Percentiles rank a stretch among this genome's conserved stretches.
These are phyloP conservation scores for Vinca major DNA, from an alignment of 305 asterid genomes.

Conservation along the genomic window DNA sequence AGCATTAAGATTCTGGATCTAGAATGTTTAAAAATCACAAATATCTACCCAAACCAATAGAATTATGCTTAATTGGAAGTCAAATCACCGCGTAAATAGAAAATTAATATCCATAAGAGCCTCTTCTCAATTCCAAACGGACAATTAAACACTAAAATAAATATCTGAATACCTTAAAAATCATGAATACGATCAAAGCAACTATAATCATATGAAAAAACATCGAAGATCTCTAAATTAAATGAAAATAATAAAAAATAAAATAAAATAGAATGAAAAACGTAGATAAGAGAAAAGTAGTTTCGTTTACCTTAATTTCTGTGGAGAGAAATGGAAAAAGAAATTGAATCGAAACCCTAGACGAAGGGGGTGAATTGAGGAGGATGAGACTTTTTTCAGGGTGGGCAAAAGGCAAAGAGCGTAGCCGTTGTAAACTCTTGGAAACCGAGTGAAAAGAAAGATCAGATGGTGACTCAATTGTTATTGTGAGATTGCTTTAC, in stretches of 20 bases:
- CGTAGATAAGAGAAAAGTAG: not conserved
- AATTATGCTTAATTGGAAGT: not conserved
- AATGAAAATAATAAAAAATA: not conserved
- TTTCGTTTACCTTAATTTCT: not conserved
- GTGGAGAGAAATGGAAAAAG: not conserved
- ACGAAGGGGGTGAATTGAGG: not conserved
- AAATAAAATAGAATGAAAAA: too few relatives aligned
- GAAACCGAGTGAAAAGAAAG: not conserved
- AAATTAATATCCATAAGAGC: not conserved
- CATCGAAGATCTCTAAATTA: conserved; percentile 2
- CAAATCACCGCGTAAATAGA: not conserved
- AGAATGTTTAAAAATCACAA: not conserved
- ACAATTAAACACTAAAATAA: not conserved
- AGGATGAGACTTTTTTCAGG: not conserved
- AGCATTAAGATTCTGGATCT: too few relatives aligned
- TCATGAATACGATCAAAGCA: not conserved
- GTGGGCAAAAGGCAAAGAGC: too few relatives aligned
- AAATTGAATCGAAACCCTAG: conserved; percentile 5
- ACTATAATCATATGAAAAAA: not conserved
- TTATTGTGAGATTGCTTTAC: too few relatives aligned
- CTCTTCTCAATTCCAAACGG: not conserved
- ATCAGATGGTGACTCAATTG: not conserved
- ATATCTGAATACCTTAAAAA: not conserved
- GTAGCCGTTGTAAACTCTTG: conserved; percentile 4
- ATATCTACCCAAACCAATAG: not conserved